Percentiles rank a stretch among this genome's conserved stretches.
These are phyloP conservation scores for Eremochloa ophiuroides DNA, from an alignment of 176 grass and related monocot species.

Conservation along the genomic window DNA sequence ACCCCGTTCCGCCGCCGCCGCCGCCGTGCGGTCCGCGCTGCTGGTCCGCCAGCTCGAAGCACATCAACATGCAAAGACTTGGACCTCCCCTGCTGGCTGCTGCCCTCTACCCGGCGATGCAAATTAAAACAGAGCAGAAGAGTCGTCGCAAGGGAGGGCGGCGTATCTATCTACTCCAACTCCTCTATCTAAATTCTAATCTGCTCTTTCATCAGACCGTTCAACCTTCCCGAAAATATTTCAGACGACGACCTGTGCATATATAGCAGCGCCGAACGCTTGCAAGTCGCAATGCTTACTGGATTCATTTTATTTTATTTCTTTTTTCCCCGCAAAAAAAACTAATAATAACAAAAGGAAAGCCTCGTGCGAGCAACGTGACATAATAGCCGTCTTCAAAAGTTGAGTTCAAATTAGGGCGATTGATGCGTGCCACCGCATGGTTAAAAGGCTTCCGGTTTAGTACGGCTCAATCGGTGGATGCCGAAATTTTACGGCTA, in stretches of 20 bases:
- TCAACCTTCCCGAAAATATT: constrained; percentile 32
- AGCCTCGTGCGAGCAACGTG: constrained; percentile 11
- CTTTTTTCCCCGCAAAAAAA: background rate
- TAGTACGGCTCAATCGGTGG: background rate
- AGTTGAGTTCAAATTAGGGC: constrained; percentile 25
- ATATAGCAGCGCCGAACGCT: constrained; percentile 26
- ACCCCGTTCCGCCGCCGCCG: background rate
- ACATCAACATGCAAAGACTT: constrained; percentile 22
- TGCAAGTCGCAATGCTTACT: background rate
- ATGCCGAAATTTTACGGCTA: background rate
- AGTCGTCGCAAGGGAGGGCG: background rate
- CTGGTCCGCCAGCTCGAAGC: constrained; percentile 49
- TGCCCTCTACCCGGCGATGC: background rate
- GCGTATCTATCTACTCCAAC: background rate
- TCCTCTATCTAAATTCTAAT: too few species aligned
- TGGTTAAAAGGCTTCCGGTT: background rate
- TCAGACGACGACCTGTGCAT: constrained; percentile 17
- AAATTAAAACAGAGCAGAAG: background rate
- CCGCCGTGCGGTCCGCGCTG: constrained; percentile 18
- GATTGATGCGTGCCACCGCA: background rate
- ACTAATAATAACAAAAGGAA: background rate
- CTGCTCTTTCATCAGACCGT: too few species aligned
- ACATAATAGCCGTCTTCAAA: constrained; percentile 22
- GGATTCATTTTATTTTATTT: background rate
- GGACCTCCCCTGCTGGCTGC: background rate